Evolutionary conservation across 192 early-diverging fungal genomes (phyloP).

Genomic region (Chytriomyces sp.): DNA sequence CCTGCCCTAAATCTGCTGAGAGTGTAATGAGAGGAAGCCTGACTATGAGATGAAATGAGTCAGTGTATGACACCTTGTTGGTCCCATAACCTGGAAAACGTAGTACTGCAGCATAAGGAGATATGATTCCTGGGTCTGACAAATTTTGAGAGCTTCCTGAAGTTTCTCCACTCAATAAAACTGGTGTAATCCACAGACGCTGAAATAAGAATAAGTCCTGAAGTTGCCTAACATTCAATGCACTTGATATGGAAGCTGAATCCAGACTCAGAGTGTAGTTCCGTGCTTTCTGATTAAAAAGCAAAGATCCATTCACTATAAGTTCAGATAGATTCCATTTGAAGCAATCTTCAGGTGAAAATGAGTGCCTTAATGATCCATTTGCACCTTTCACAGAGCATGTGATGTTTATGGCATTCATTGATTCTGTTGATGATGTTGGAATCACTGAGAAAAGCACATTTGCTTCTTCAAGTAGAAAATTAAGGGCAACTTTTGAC

Average conservation of each 20-base stretch:
- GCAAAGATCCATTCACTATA: conserved; percentile 61
- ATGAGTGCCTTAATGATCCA: conserved; percentile 67
- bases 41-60: conserved; percentile 29
- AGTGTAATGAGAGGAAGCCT: conserved; percentile 49
- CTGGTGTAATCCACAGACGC: conserved; percentile 67
- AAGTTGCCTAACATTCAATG: conserved; percentile 69
- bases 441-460: conserved; percentile 54
- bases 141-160: conserved; percentile 10
- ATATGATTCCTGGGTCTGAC: not conserved
- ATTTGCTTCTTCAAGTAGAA: conserved; percentile 72
- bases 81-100: conserved; percentile 9
- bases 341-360: conserved; percentile 77
- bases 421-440: not conserved
- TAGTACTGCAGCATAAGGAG: conserved; percentile 1
- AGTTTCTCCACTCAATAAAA: conserved; percentile 24
- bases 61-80: conserved; percentile 26
- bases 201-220: conserved; percentile 75
- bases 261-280: conserved; percentile 59
- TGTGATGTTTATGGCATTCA: conserved; percentile 17
- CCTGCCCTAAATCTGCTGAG: conserved; percentile 43
- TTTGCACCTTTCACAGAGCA: conserved; percentile 10
- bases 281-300: conserved; percentile 47
- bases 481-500: conserved; percentile 69
- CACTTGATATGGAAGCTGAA: conserved; percentile 53
- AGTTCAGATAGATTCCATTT: conserved; percentile 63